phyloP scores from a whole-genome alignment of 352 stramenopile genomes.

The Globisporangium echinulatum region DNA sequence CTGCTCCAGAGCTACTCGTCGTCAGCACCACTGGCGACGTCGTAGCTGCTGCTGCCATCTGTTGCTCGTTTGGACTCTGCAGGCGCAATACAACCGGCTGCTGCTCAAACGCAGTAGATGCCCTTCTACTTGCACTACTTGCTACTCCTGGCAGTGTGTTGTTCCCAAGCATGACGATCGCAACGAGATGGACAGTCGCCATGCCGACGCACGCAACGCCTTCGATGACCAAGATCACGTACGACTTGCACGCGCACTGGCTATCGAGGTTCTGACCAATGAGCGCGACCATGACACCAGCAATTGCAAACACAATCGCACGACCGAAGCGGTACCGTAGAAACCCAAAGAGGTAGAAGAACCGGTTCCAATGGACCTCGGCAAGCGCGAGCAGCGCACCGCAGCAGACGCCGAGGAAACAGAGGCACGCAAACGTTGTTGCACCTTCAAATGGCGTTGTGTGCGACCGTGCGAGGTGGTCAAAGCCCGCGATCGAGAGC shows the following conservation, averaged over 20 bases:
- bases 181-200: constrained; percentile 33
- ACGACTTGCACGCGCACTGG: constrained; percentile 43
- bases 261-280: constrained; percentile 51
- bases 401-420: constrained; percentile 66
- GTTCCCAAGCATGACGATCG: constrained; percentile 47
- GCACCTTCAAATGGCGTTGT: constrained; percentile 28
- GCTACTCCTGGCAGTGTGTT: constrained; percentile 23
- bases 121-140: neutral
- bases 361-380: constrained; percentile 52
- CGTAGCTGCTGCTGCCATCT: neutral
- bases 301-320: constrained; percentile 42
- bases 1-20: neutral
- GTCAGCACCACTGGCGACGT: neutral
- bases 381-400: constrained; percentile 48
- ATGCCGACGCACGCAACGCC: constrained; percentile 43
- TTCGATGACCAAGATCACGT: constrained; percentile 45
- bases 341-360: constrained; percentile 82
- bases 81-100: neutral
- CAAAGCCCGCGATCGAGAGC: constrained; percentile 45
- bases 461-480: constrained; percentile 26
- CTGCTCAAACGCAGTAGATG: neutral
- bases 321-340: constrained; percentile 67
- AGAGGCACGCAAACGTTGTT: constrained; percentile 65
- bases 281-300: constrained; percentile 55
- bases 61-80: too few species aligned